Base-by-base conservation (phyloP, 2,329 filamentous ascomycete species). In the Beauveria australis region DNA sequence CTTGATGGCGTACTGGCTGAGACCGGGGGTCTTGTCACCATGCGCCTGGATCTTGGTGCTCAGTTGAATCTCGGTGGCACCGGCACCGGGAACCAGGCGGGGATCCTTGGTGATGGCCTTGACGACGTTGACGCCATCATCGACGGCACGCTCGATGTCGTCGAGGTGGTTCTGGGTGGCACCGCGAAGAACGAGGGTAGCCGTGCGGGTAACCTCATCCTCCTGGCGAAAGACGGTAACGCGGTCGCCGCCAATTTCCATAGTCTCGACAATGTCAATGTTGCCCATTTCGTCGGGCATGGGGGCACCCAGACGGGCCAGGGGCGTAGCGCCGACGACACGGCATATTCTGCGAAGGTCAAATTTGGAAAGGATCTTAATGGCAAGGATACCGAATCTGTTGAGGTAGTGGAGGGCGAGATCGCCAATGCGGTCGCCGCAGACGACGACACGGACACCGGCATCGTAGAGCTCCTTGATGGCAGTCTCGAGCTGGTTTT, bases 231-330 rank as follows among this genome's bases (percentile, higher is more conserved):
- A 99, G 62, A 99, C 93, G 47, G 94, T 99, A 62, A 99, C 95
- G 64, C 94, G 89, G 79, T 99, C 94, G 68, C 94, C 94, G 65
- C 94, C 94, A 73, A 99, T 97, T 77, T 99, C 94, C 49, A 95
- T 83, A 1, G 95, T 97, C 82, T 99, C 94, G 37, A 99, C 94
- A 61, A 99, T 76, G 73, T 99, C 94, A 65, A 99, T 86, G 68
- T 78, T 89, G 66, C 94, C 94, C 92, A 96, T 97, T 81, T 99
- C 94, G 68, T 99, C 94, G n/a, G 95, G 94, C 94, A 99, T 99
- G 49, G 94, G 94, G 18, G 95, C 94, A 65, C 94, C 94, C 53
- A 99, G 82, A 69, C 94, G 89, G 58, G 95, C 95, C 64, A 99
- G 83, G n/a, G 94, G 94, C 16, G 94, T 97, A 61, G 94, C 94